Evolutionary conservation across 2,329 filamentous ascomycete genomes (phyloP), one percentile per base, ranked within the genome.

Genomic region (Neoarthrinium moseri): DNA sequence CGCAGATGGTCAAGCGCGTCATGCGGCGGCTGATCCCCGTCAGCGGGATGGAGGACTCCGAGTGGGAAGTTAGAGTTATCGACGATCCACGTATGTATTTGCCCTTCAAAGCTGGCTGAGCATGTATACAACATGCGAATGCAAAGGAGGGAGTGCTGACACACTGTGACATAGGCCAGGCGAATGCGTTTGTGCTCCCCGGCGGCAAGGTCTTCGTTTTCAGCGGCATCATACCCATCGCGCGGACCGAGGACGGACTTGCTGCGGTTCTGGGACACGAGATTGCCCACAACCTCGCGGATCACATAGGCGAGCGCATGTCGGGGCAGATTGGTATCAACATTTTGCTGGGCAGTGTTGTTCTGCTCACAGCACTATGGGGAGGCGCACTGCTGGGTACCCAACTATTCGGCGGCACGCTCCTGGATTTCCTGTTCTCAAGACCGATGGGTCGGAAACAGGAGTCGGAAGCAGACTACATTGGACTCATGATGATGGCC

Each of bases 191-290:
- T 58, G 87, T 92, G 1, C 75, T 90, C 5, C 87, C 88, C 0
- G 87, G 83, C 4, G 87, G 87, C 20, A 90, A 91, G 56, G 87
- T 92, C 1, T 91, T 91, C 60, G 87, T 92, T 2, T 86, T 83
- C 59, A 85, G 81, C 51, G 87, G 88, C 29, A 82, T 92, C 24
- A 65, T 91, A 44, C 74, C 77, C n/a, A 69, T 89, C 18, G 86
- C 84, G 48, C 61, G 74, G 43, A 82, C 72, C 56, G 86, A 90
- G 46, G 79, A 86, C 59, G 84, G 82, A 3, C 71, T 92, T 21
- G 88, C 88, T 4, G 81, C 87, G 1, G 86, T 92, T 3, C 71
- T 92, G 12, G 86, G 86, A 12, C 88, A 91, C 65, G 88, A 91
- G 69, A 88, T 91, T 50, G 86, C 87, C 15, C 88, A 92, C 61